Conservation (phyloP, 805 yeast genomes). For the Starmerella powellii region DNA sequence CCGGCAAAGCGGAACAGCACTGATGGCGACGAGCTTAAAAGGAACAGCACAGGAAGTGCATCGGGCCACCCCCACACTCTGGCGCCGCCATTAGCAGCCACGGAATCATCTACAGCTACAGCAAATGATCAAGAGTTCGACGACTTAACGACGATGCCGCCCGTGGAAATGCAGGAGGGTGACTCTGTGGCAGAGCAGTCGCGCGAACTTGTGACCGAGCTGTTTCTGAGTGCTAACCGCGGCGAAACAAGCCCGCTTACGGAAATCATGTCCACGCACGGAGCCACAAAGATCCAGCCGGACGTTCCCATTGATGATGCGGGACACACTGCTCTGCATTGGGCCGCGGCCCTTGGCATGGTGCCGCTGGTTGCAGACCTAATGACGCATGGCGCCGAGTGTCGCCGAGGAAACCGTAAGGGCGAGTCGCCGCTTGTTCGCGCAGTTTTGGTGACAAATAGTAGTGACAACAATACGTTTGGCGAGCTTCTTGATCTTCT, state of each 20-base stretch:
- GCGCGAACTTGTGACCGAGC: slow-evolving; percentile 21
- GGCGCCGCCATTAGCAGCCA: background rate
- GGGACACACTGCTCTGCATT: slow-evolving; percentile 87
- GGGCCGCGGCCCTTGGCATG: slow-evolving; percentile 90
- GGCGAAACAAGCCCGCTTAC: slow-evolving; percentile 14
- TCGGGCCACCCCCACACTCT: too few relatives aligned
- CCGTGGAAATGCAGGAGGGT: slow-evolving; percentile 15
- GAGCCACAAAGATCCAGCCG: slow-evolving; percentile 30
- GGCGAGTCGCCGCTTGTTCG: slow-evolving; percentile 85
- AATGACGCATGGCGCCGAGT: slow-evolving; percentile 53
- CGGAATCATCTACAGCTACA: background rate
- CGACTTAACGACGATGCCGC: slow-evolving; percentile 15
- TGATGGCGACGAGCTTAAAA: too few relatives aligned
- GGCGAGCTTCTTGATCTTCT: slow-evolving; percentile 54
- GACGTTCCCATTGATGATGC: slow-evolving; percentile 85
- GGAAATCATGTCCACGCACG: slow-evolving; percentile 21
- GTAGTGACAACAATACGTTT: slow-evolving; percentile 69
- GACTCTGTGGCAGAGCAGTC: slow-evolving; percentile 11
- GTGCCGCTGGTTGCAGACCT: slow-evolving; percentile 54
- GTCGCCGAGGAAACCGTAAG: slow-evolving; percentile 59
- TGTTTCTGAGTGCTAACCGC: slow-evolving; percentile 20
- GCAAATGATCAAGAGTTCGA: slow-evolving; percentile 1
- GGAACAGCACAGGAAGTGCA: too few relatives aligned
- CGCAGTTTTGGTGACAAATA: slow-evolving; percentile 72
- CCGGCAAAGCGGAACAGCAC: background rate